A percentile compares a stretch with the other conserved stretches of the same genome.
Evolutionary conservation across 2,329 filamentous ascomycete genomes (phyloP).

Genomic region (Emmonsiellopsis sp.): DNA sequence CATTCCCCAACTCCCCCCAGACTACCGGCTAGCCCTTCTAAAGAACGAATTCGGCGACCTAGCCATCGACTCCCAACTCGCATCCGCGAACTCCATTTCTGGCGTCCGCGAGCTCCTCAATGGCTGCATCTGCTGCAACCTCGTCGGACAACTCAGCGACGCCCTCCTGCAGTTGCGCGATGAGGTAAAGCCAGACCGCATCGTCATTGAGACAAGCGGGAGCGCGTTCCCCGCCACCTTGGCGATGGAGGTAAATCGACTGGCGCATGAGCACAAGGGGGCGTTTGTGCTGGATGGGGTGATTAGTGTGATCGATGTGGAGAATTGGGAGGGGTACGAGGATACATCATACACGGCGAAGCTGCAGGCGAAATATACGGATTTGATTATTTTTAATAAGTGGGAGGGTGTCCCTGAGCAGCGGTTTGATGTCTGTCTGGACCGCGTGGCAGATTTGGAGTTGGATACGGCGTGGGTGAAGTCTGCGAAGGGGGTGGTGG

Average conservation of each 20-base stretch:
- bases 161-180: conserved; percentile 66
- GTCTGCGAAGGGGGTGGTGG: conserved; percentile 70
- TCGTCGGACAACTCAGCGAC: conserved; percentile 79
- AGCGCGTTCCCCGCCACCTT: conserved; percentile 81
- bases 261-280: conserved; percentile 52
- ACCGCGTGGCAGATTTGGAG: conserved; percentile 71
- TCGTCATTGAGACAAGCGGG: conserved; percentile 89
- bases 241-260: conserved; percentile 78
- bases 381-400: conserved; percentile 87
- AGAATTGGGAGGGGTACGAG: conserved; percentile 91
- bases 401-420: conserved; percentile 71
- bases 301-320: conserved; percentile 81
- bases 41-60: conserved; percentile 98
- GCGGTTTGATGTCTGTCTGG: conserved; percentile 65
- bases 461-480: conserved; percentile 76
- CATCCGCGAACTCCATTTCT: conserved; percentile 69
- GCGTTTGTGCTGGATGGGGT: conserved; percentile 75
- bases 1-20: conserved; percentile 75
- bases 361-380: conserved; percentile 81
- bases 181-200: conserved; percentile 60
- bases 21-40: conserved; percentile 84
- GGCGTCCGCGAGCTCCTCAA: conserved; percentile 90
- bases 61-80: conserved; percentile 86
- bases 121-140: conserved; percentile 97
- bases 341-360: conserved; percentile 83